Base-by-base conservation (phyloP, 192 early-diverging fungal genomes). In the Lobosporangium transversale region DNA sequence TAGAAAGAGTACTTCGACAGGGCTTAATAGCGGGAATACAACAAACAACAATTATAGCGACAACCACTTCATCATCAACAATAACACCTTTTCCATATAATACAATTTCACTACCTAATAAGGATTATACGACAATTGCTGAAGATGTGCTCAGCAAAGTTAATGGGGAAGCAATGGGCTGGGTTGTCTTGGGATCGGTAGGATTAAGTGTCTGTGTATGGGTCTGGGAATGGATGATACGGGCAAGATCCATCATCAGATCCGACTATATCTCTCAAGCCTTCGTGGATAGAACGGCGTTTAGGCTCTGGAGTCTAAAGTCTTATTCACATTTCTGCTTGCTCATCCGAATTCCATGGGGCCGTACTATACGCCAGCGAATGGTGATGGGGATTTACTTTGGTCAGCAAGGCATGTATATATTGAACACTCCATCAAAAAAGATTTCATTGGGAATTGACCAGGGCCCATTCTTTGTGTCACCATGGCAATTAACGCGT, bases 261-360 rank as follows among this genome's bases (percentile, higher is more conserved):
- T 76, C 73, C n/a, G 65, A 76, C 20, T 67, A 58, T 42, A 76
- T 76, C 21, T 47, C 53, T 15, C 43, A 36, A 15, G 73, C 73
- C 10, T 76, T 76, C 45, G 4, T 76, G 20, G 49, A 37, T 53
- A 56, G 43, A 14, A 44, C 63, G 3, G 73, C 73, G 3, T 76
- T 76, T 30, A 47, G 21, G 15, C 40, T 76, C 4, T 76, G 73
- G 73, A 51, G 58, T 5, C 31, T 76, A n/a, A 76, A 52, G 53
- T 76, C 73, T 0, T 76, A 76, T 14, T n/a, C 64, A 1, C 73
- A 76, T 32, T 76, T 67, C 32, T 76, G 73, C 23, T 21, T 76
- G 7, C 40, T 76, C 9, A 31, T 65, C 5, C 42, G 31, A 33
- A 76, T 76, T 37, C 21, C 24, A 15, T 76, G 64, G 73, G 73